These are phyloP conservation scores for Epichloe scottii DNA, from an alignment of 2,329 filamentous ascomycete species.

Conservation along the genomic window DNA sequence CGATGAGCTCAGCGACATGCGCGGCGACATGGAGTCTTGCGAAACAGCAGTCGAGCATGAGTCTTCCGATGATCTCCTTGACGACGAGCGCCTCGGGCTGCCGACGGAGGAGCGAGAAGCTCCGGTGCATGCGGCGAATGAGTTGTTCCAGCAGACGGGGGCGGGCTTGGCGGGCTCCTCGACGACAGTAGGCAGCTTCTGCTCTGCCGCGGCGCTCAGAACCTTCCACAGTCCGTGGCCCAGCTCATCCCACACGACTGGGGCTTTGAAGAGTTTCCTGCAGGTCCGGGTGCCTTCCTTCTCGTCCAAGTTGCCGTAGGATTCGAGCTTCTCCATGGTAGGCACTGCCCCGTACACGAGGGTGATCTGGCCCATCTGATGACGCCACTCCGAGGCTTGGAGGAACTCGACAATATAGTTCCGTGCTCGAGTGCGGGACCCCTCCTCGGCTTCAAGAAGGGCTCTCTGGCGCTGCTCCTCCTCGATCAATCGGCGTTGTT, in stretches of 20 bases:
- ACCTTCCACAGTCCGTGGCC: slow-evolving; percentile 22
- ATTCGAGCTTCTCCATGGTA: slow-evolving; percentile 20
- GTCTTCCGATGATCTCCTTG: slow-evolving; percentile 5
- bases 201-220: slow-evolving; percentile 10
- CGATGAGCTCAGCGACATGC: slow-evolving; percentile 7
- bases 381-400: slow-evolving; percentile 16
- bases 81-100: slow-evolving; percentile 2
- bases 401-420: slow-evolving; percentile 21
- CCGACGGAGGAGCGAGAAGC: background rate
- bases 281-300: slow-evolving; percentile 23
- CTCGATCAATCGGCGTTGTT: slow-evolving; percentile 11
- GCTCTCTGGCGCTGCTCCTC: slow-evolving; percentile 10
- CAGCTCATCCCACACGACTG: slow-evolving; percentile 26
- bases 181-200: slow-evolving; percentile 6
- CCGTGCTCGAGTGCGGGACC: slow-evolving; percentile 18
- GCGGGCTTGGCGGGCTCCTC: background rate
- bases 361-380: slow-evolving; percentile 20
- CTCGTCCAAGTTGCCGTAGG: slow-evolving; percentile 20
- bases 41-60: slow-evolving; percentile 3
- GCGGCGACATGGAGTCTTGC: slow-evolving; percentile 3
- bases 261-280: slow-evolving; percentile 24
- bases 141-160: slow-evolving; percentile 1
- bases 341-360: slow-evolving; percentile 22
- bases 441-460: slow-evolving; percentile 19
- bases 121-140: background rate